phyloP scores from a whole-genome alignment of 1,139 yeast species.

The Schwanniomyces etchellsii region DNA sequence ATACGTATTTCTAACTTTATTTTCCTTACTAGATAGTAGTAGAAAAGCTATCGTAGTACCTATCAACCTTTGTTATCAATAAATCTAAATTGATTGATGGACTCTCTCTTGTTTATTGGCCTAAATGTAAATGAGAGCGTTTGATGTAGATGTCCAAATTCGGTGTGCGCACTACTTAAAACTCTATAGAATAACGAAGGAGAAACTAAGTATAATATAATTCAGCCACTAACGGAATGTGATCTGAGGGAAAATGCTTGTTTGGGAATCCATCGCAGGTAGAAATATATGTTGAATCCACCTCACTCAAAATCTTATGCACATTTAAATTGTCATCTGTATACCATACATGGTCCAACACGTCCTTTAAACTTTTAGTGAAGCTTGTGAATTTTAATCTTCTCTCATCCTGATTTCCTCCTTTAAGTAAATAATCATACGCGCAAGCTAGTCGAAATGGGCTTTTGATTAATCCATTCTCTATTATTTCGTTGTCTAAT shows the following conservation, averaged over 20 bases:
- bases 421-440: slow-evolving; percentile 8
- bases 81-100: too few relatives aligned
- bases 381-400: slow-evolving; percentile 43
- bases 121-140: too few relatives aligned
- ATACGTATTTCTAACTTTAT: too few relatives aligned
- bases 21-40: too few relatives aligned
- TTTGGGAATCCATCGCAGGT: slow-evolving; percentile 32
- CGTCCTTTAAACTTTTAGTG: slow-evolving; percentile 43
- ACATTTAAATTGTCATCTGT: slow-evolving; percentile 23
- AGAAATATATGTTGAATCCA: slow-evolving; percentile 14
- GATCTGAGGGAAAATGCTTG: slow-evolving; percentile 38
- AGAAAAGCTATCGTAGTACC: too few relatives aligned
- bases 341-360: slow-evolving; percentile 58
- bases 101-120: too few relatives aligned
- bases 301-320: slow-evolving; percentile 16
- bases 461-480: slow-evolving; percentile 11
- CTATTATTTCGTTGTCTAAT: slow-evolving; percentile 17
- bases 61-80: too few relatives aligned
- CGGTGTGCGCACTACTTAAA: slow-evolving; percentile 1
- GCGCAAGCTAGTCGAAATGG: slow-evolving; percentile 17
- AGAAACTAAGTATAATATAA: slow-evolving; percentile 6
- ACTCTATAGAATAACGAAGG: background rate
- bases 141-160: too few relatives aligned
- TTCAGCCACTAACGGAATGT: slow-evolving; percentile 27
- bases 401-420: slow-evolving; percentile 4